Percentiles rank a stretch among this genome's conserved stretches.
Conservation (phyloP, 768 basidiomycete species). For the Phylloporus sp. region DNA sequence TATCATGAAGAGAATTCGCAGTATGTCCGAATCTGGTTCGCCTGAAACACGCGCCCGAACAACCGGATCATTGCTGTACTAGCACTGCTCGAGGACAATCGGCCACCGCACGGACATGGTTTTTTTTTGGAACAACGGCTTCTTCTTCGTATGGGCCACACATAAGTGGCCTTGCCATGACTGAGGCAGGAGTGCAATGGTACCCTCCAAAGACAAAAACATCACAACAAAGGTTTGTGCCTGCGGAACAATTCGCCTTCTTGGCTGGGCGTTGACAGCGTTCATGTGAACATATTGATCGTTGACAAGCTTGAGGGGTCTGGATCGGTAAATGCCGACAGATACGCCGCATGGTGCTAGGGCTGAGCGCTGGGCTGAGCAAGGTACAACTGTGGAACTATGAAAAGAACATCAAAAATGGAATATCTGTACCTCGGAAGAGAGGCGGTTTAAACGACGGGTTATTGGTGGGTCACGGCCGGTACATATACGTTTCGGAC, state of each 20-base stretch:
- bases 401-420: too few relatives aligned
- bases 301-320: background rate
- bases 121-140: background rate
- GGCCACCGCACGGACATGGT: background rate
- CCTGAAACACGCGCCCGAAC: background rate
- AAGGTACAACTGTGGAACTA: too few relatives aligned
- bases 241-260: background rate
- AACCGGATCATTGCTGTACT: background rate
- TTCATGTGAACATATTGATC: too few relatives aligned
- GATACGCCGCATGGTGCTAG: too few relatives aligned
- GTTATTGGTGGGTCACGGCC: background rate
- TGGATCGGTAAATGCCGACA: constrained; percentile 1
- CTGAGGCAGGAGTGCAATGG: background rate
- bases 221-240: background rate
- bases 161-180: too few relatives aligned
- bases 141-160: too few relatives aligned
- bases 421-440: background rate
- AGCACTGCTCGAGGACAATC: background rate
- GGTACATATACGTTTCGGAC: background rate
- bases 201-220: background rate
- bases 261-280: background rate
- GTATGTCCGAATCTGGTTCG: background rate
- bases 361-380: too few relatives aligned
- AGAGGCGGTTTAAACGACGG: background rate
- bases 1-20: background rate